Conservation (phyloP, 1,284 basidiomycete species). For the Hymenochaete sp. region DNA sequence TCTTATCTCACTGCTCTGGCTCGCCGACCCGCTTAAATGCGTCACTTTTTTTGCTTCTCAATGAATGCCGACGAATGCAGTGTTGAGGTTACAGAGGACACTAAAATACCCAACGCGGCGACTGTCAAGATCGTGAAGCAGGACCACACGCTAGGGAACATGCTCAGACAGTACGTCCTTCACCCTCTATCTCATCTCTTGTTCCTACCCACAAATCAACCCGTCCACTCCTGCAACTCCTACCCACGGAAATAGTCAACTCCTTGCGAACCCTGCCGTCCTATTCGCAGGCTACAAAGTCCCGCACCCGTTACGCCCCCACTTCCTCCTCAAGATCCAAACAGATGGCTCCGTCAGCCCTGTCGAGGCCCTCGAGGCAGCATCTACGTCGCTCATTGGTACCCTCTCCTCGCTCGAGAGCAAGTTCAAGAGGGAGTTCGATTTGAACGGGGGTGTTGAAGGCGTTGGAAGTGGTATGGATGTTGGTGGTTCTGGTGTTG, state of each 20-base stretch:
- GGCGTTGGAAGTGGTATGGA: conserved; percentile 9
- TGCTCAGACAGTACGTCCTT: conserved; percentile 80
- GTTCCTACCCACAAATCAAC: neutral
- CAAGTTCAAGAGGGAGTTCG: conserved; percentile 73
- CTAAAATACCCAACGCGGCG: conserved; percentile 94
- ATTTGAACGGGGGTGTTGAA: conserved; percentile 25
- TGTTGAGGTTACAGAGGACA: conserved; percentile 89
- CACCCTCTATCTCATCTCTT: conserved; percentile 4
- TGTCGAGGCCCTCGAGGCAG: conserved; percentile 74
- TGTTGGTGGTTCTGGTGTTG: conserved; percentile 1
- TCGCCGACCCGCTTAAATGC: neutral
- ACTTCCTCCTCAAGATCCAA: conserved; percentile 92
- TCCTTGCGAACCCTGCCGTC: conserved; percentile 76
- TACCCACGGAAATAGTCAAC: conserved; percentile 51
- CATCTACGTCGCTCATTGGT: conserved; percentile 77
- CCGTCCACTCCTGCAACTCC: neutral
- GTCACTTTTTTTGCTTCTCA: neutral
- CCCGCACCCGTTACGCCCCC: conserved; percentile 90
- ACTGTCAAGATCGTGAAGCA: conserved; percentile 93
- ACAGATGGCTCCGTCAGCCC: conserved; percentile 87
- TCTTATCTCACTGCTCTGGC: neutral
- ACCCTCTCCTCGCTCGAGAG: conserved; percentile 59
- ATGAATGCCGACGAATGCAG: conserved; percentile 33
- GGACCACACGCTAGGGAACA: conserved; percentile 94
- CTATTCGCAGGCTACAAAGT: conserved; percentile 98